A percentile compares a stretch with the other conserved stretches of the same genome.
Conservation (phyloP, 2,329 filamentous ascomycete genomes). For the Blumeria graminis region DNA sequence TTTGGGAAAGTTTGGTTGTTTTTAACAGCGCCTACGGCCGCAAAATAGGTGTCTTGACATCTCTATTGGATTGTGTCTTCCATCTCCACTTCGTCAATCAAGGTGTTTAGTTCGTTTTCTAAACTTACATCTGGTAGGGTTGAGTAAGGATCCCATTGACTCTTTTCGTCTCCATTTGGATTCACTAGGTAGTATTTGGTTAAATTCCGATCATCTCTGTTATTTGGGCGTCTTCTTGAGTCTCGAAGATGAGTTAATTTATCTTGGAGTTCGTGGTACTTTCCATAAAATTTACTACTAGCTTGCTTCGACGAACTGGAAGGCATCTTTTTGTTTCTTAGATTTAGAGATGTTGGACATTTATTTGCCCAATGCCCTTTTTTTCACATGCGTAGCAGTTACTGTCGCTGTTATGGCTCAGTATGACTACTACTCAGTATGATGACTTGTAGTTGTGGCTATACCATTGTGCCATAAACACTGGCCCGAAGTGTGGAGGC, state of each 20-base stretch:
- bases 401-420: no score
- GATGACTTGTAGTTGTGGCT: no score
- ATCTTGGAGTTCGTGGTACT: not conserved
- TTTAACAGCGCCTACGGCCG: not conserved
- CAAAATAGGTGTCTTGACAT: not conserved
- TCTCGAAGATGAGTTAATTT: not conserved
- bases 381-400: not conserved
- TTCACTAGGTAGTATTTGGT: not conserved
- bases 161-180: not conserved
- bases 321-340: not conserved
- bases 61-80: not conserved
- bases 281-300: not conserved
- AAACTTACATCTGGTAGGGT: not conserved
- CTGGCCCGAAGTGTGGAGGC: no score
- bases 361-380: not conserved
- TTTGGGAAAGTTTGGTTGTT: not conserved
- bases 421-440: no score
- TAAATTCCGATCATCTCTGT: not conserved
- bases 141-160: not conserved
- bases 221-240: not conserved
- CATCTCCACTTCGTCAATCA: not conserved
- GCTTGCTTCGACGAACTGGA: not conserved
- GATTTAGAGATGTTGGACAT: not conserved
- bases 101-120: not conserved
- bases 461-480: no score